These are phyloP conservation scores for Ganoderma boninense DNA, from an alignment of 1,284 basidiomycete species.

Conservation along the genomic window DNA sequence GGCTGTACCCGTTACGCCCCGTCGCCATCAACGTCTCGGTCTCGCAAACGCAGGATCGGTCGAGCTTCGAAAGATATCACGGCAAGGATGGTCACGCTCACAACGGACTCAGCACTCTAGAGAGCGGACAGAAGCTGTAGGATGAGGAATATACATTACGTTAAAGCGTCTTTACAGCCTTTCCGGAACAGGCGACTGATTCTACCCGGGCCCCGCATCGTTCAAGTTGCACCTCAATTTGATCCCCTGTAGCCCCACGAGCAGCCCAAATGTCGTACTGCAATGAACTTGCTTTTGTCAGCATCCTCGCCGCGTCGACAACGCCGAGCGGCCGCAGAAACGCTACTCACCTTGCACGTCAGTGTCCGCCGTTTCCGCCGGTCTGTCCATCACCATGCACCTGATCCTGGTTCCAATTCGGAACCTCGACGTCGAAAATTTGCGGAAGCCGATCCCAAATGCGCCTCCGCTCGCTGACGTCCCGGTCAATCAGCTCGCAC, in stretches of 20 bases:
- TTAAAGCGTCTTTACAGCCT: too few species aligned
- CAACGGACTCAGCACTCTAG: too few species aligned
- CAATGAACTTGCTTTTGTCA: not conserved
- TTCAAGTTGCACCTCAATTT: too few species aligned
- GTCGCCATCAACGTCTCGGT: constrained; percentile 31
- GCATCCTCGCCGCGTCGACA: not conserved
- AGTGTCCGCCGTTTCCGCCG: not conserved
- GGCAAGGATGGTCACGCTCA: constrained; percentile 16
- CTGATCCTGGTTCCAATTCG: not conserved
- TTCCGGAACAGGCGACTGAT: too few species aligned
- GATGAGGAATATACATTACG: too few species aligned
- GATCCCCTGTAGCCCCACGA: too few species aligned
- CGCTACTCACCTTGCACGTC: not conserved
- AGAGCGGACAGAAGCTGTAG: too few species aligned
- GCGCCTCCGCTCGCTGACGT: not conserved
- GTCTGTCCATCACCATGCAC: not conserved
- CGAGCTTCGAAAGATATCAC: constrained; percentile 27
- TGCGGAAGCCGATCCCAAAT: not conserved
- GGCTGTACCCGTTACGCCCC: constrained; percentile 21
- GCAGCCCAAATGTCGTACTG: not conserved
- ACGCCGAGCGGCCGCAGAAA: not conserved
- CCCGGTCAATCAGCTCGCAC: not conserved
- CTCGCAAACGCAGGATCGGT: constrained; percentile 23
- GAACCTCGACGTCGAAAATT: not conserved
- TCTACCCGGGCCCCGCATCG: too few species aligned